Evolutionary conservation across 1,284 basidiomycete genomes (phyloP), one percentile per base, ranked within the genome.

Genomic region (Cutaneotrichosporon sp.): DNA sequence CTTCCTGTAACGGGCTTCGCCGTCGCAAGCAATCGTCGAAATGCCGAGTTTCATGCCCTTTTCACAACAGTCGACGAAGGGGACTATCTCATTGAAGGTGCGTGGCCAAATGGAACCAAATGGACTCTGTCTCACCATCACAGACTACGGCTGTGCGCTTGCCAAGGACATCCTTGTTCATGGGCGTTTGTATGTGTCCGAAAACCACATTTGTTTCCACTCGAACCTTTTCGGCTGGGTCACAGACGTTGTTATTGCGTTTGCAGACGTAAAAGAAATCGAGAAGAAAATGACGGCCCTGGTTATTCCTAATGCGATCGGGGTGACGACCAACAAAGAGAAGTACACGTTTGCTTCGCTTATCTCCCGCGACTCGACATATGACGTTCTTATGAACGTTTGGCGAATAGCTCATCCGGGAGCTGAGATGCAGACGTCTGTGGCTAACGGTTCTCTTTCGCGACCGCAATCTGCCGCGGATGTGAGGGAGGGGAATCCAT

Each of bases 201-300:
- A 98, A 76, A 94, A 97, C 74, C 93, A 97, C 70, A 82, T 97
- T 15, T 97, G 90, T 77, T 98, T 98, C 79, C 89, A 98, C 68
- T 93, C 96, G 20, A 98, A 97, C 72, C 97, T 99, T 50, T 96
- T 98, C 74, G 94, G 94, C 42, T 98, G 94, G 94, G 87, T 97
- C 53, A 97, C 93, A 17, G 87, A 96, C 68, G 90, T 97, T 58
- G 85, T 86, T 38, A 84, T 98, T 54, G 88, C 94, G 4, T 96
- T 97, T 62, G 83, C 85, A 66, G 92, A 97, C 63, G 87, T 98
- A 53, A 85, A 83, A 34, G 79, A 84, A 13, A 84, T 99, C 42
- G 94, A 98, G 72, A 97, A 97, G 80, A 89, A 87, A 65, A 98
- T 94, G 90, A 98, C 96, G 0, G 94, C 94, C 1, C 88, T 96